A percentile compares a stretch with the other conserved stretches of the same genome.
phyloP scores from a whole-genome alignment of 2,329 filamentous ascomycete genomes.

The Thelonectria discophora region DNA sequence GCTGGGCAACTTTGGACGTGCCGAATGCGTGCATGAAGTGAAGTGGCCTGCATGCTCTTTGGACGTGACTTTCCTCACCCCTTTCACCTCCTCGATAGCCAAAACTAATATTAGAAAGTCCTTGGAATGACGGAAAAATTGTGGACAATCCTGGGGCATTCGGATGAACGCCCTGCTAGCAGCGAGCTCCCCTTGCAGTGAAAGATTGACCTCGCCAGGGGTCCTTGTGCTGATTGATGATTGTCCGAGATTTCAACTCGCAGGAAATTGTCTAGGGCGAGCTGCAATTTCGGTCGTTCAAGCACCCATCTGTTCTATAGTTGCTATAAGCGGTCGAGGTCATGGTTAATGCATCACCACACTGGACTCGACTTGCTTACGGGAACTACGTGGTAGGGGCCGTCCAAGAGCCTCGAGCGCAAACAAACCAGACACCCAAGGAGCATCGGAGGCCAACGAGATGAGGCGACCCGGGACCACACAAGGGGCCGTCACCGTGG shows the following conservation, averaged over 20 bases:
- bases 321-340: background rate
- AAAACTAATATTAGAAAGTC: background rate
- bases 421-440: background rate
- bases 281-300: conserved; percentile 37
- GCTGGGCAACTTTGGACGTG: no score
- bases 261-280: conserved; percentile 35
- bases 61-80: no score
- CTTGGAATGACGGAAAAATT: background rate
- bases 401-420: background rate
- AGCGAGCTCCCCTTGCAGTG: conserved; percentile 1
- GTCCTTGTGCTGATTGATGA: conserved; percentile 11
- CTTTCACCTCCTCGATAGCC: background rate
- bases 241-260: conserved; percentile 28
- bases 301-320: conserved; percentile 10
- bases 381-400: conserved; percentile 5
- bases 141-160: conserved; percentile 8
- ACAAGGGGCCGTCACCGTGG: conserved; percentile 4
- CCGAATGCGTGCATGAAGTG: no score
- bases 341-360: background rate
- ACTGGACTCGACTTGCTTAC: background rate
- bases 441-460: background rate
- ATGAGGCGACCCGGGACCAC: conserved; percentile 2
- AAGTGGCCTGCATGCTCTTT: no score
- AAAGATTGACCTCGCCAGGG: conserved; percentile 26
- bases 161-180: conserved; percentile 9